Evolutionary conservation across 257 asterid genomes (phyloP).

Genomic region (Linderniella brevidens): DNA sequence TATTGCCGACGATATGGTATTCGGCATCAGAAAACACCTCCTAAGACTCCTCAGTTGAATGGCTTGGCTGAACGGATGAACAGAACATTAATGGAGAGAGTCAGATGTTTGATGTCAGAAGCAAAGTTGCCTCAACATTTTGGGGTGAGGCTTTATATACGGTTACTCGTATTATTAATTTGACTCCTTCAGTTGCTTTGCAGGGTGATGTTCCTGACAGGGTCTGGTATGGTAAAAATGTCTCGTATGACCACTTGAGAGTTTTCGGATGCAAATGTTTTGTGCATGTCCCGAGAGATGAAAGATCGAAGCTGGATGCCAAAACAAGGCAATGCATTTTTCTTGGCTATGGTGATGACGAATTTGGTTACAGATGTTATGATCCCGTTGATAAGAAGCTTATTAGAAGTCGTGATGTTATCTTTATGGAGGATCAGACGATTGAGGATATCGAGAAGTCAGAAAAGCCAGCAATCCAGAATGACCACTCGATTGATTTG

Average conservation of each 20-base stretch:
- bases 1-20: conserved; percentile 4
- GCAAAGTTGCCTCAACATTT: background rate
- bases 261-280: background rate
- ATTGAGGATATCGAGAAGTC: background rate
- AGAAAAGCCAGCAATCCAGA: background rate
- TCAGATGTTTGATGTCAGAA: background rate
- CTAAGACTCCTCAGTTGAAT: background rate
- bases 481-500: background rate
- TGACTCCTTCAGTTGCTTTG: background rate
- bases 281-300: background rate
- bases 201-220: too few species aligned
- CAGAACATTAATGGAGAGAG: background rate
- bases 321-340: background rate
- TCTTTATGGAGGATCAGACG: background rate
- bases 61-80: background rate
- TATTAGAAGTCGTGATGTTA: background rate
- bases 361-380: background rate
- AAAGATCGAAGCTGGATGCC: conserved; percentile 1
- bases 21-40: conserved; percentile 1
- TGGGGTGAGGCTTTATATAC: background rate
- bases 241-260: background rate
- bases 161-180: background rate
- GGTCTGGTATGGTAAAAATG: background rate
- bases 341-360: background rate
- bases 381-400: conserved; percentile 1